Evolutionary conservation across 2,329 filamentous ascomycete species (phyloP), one percentile per base, ranked within the genome.

Genomic region (Curvularia verruculosa): DNA sequence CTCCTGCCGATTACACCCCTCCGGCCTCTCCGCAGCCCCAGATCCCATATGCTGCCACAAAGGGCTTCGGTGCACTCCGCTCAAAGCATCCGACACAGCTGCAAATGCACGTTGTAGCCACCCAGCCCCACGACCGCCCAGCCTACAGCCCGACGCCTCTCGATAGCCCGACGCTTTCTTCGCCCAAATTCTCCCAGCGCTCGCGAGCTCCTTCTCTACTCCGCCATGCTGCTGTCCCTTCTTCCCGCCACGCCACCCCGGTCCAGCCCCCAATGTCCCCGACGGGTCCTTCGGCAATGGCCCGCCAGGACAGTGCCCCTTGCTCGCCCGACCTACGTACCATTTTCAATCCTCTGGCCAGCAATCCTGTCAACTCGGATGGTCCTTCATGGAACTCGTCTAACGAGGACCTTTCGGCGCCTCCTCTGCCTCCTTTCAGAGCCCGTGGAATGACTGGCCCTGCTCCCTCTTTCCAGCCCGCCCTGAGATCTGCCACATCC

Each of bases 171-270:
- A 66, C 71, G 23, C 65, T 74, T 18, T 66, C 78, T 26, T 76
- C 77, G 48, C 78, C 79, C 36, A 77, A 81, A 54, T 72, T 78
- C 21, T 69, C 74, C 23, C 67, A 77, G 12, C 74, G 79, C 23
- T 77, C 78, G 59, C 72, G 76, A 29, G 77, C 78, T 1, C 74
- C 79, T 18, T 74, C 76, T 12, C 73, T 77, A 28, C 72, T 80
- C 52, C 73, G 75, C 50, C 70, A 73, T 63, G 64, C 71, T 39
- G 67, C 68, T 5, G 59, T 69, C 3, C 65, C 70, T 26, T 69
- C 71, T 37, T 66, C 72, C n/a, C 64, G 69, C 34, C 66, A 68
- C 55, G 62, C 67, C 3, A 62, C 61, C 26, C 48, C 61, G 21
- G 68, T 65, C 8, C 67, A 66, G 12, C 41, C 63, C 3, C 43